Conservation (phyloP, 805 yeast species). For the Yamadazyma olivae region DNA sequence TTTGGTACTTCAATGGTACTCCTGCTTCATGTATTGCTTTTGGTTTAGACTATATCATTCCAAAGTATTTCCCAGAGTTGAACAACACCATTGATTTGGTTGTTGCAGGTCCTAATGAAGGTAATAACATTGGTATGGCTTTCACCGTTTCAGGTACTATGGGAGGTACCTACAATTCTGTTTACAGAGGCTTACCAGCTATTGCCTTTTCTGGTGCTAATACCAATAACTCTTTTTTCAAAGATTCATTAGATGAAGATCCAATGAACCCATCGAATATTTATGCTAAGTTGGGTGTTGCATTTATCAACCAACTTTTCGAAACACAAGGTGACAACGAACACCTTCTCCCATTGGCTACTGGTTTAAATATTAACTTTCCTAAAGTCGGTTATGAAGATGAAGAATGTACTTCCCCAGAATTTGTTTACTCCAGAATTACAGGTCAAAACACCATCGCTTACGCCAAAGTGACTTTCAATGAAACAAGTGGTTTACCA, state of each 20-base stretch:
- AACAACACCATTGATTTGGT: conserved; percentile 46
- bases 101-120: conserved; percentile 54
- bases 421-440: conserved; percentile 43
- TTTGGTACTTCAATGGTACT: conserved; percentile 57
- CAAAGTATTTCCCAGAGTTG: conserved; percentile 34
- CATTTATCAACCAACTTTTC: conserved; percentile 38
- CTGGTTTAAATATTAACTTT: conserved; percentile 48
- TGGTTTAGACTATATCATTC: conserved; percentile 46
- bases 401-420: conserved; percentile 43
- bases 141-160: conserved; percentile 49
- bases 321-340: conserved; percentile 32
- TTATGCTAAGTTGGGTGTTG: conserved; percentile 38
- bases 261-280: conserved; percentile 42
- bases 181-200: conserved; percentile 48
- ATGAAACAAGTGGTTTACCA: conserved; percentile 34
- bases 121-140: conserved; percentile 41
- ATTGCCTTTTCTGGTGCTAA: conserved; percentile 52
- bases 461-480: conserved; percentile 32
- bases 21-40: conserved; percentile 52
- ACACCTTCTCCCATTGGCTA: conserved; percentile 39
- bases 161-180: conserved; percentile 48
- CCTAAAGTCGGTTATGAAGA: conserved; percentile 41
- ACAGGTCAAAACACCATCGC: conserved; percentile 37
- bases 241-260: conserved; percentile 43
- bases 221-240: conserved; percentile 46